Conservation (phyloP, 257 asterid genomes). For the Rauvolfia tetraphylla region DNA sequence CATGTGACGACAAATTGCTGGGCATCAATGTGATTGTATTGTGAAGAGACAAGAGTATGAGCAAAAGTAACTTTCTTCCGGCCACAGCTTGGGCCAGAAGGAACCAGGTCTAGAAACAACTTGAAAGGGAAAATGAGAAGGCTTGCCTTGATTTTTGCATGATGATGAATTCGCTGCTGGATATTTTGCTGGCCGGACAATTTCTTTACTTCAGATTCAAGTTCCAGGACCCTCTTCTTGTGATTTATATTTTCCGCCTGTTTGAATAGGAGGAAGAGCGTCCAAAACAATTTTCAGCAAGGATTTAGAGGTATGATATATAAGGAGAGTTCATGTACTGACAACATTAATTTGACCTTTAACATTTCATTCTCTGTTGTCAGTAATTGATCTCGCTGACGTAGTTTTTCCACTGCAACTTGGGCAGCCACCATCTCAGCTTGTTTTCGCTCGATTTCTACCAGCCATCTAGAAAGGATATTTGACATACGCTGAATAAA, state of each 20-base stretch:
- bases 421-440: conserved; percentile 81
- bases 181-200: conserved; percentile 92
- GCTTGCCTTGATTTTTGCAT: conserved; percentile 84
- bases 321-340: neutral
- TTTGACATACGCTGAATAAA: conserved; percentile 10
- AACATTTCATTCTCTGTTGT: conserved; percentile 72
- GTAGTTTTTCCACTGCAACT: conserved; percentile 64
- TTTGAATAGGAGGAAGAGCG: conserved; percentile 13
- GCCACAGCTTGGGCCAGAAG: neutral
- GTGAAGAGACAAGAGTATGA: neutral
- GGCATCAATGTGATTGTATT: neutral
- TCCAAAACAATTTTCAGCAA: conserved; percentile 17
- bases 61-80: neutral
- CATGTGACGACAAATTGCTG: conserved; percentile 3
- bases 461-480: conserved; percentile 69
- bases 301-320: neutral
- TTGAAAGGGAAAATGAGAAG: neutral
- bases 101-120: neutral
- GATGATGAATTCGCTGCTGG: conserved; percentile 98
- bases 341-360: conserved; percentile 45
- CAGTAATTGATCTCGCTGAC: conserved; percentile 54
- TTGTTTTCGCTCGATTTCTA: conserved; percentile 89
- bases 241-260: conserved; percentile 64
- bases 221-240: conserved; percentile 66
- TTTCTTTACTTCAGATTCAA: conserved; percentile 74